Evolutionary conservation across 2,329 filamentous ascomycete species (phyloP).

Genomic region (Cryphonectria japonica): DNA sequence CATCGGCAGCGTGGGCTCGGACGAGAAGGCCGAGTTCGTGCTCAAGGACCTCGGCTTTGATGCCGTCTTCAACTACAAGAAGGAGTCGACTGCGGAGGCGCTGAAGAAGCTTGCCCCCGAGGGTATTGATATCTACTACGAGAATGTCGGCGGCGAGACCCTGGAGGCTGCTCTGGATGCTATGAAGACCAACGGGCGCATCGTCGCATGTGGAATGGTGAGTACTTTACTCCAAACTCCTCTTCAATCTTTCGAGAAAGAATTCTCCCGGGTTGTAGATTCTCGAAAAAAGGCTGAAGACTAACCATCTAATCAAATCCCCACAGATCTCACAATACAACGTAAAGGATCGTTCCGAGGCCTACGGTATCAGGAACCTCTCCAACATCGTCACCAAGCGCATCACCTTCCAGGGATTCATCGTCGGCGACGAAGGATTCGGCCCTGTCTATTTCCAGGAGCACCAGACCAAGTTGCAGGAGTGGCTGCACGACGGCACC

Average conservation of each 20-base stretch:
- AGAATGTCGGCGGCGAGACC: constrained; percentile 58
- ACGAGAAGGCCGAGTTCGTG: constrained; percentile 76
- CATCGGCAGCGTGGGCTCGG: constrained; percentile 78
- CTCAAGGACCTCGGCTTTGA: constrained; percentile 56
- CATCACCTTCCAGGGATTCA: constrained; percentile 74
- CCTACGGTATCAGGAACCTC: constrained; percentile 70
- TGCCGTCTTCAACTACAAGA: constrained; percentile 86
- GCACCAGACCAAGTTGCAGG: constrained; percentile 74
- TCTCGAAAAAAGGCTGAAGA: constrained; percentile 31
- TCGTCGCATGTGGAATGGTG: constrained; percentile 67
- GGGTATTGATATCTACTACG: constrained; percentile 72
- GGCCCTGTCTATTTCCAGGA: constrained; percentile 68
- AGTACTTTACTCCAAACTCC: constrained; percentile 30
- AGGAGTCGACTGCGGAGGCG: constrained; percentile 70
- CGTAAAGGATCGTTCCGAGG: constrained; percentile 48
- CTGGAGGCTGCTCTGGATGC: constrained; percentile 49
- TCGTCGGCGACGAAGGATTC: constrained; percentile 68
- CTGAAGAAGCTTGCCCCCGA: constrained; percentile 72
- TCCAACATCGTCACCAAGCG: constrained; percentile 68
- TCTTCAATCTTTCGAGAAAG: background rate
- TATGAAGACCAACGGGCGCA: constrained; percentile 66
- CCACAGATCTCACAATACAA: constrained; percentile 76
- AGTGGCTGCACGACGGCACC: constrained; percentile 76
- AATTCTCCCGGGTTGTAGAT: background rate
- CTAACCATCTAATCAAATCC: constrained; percentile 34